Percentiles rank a stretch among this genome's conserved stretches.
Evolutionary conservation across 2,329 filamentous ascomycete genomes (phyloP).

Genomic region (Alternaria hordeiaustralica): DNA sequence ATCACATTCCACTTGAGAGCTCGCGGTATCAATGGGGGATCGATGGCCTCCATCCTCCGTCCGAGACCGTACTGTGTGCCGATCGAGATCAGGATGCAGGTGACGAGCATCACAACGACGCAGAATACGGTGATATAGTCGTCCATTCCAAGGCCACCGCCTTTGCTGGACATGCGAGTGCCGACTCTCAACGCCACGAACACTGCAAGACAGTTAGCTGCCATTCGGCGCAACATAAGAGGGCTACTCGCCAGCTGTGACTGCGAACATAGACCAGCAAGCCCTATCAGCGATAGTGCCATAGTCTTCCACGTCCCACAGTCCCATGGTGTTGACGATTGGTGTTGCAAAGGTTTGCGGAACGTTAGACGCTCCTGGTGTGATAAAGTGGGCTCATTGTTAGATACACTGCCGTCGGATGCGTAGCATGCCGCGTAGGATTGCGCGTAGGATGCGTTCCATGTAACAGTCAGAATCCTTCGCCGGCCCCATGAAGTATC

Average conservation of each 20-base stretch:
- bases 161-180: background rate
- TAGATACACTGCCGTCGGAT: background rate
- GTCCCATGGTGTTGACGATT: background rate
- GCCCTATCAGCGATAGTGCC: background rate
- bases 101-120: background rate
- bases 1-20: conserved; percentile 5
- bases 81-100: conserved; percentile 2
- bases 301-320: background rate
- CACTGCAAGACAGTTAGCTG: background rate
- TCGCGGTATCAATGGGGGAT: background rate
- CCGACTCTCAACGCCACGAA: background rate
- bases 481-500: background rate
- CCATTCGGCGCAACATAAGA: background rate
- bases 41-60: background rate
- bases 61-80: conserved; percentile 6
- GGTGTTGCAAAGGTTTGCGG: background rate
- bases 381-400: background rate
- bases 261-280: background rate
- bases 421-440: background rate
- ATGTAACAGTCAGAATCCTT: background rate
- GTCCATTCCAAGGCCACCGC: background rate
- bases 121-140: background rate
- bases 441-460: background rate
- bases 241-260: background rate
- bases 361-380: background rate